Evolutionary conservation across 257 asterid species (phyloP), one percentile per base, ranked within the genome.

Genomic region (Paulownia fortunei): DNA sequence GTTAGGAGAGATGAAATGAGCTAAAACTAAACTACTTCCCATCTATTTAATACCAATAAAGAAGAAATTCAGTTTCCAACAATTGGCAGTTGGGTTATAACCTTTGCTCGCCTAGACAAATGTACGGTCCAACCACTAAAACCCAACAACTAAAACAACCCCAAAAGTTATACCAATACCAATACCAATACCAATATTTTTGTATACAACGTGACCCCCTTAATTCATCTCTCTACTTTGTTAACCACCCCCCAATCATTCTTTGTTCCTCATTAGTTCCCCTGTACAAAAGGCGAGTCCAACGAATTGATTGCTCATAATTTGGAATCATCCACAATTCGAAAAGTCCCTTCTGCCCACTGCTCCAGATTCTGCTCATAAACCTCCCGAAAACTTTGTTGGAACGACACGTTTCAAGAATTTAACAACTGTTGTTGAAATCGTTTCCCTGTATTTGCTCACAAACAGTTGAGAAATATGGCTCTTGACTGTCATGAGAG

Each of bases 111-210:
- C 73, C 42, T 70, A 55, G 86, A 81, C 87, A 83, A 75, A 79
- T 71, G 82, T 80, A 79, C 81, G 66, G 82, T 79, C 86, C 86
- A 88, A 83, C 88, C 76, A 86, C 89, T 78, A 78, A 84, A 73
- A 69, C 84, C 81, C 83, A 66, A 68, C 84, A n/a, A n/a, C 59
- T 15, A 46, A 73, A 68, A 46, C 81, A 55, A 71, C 39, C 69
- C 36, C 18, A 16, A 39, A 16, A 36, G n/a, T 12, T 32, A 63
- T 23, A 49, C 18, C 34, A 66, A 55, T 4, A 65, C 65, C 79
- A 75, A 63, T 74, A n/a, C 51, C 8, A n/a, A n/a, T n/a, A 60
- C 55, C 39, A 62, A 54, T 74, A 46, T 16, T 67, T 72, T 44
- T 52, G 70, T 11, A 37, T 47, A 55, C 27, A 72, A 76, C 84